Base-by-base conservation (phyloP, 2,329 filamentous ascomycete genomes). In the Hirsutella rhossiliensis region DNA sequence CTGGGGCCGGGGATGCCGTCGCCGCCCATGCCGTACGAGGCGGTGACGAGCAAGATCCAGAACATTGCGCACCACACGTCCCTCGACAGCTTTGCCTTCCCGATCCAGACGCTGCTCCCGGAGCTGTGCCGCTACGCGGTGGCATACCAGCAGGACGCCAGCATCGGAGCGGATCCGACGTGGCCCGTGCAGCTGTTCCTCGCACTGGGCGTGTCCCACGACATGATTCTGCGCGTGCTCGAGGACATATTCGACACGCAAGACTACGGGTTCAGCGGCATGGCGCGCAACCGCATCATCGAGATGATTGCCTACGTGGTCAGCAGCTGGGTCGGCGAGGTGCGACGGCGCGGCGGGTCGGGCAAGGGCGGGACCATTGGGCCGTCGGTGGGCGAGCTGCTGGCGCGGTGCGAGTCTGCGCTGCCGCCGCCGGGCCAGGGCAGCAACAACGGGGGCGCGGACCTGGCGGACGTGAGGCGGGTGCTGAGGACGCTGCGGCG, bases 81-180 rank as follows among this genome's bases (percentile, higher is more conserved):
- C 11, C 70, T 78, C 19, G 79, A 81, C 57, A 79, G 79, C 56
- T 75, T 78, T 49, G 76, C 82, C 45, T 84, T 84, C 63, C 78
- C 78, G 0, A 73, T 82, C 8, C 65, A 72, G 44, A 68, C 71
- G 2, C 66, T 84, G 1, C 67, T 84, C 11, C 76, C 76, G 0
- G 69, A 80, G 48, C 62, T 84, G 8, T 82, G 80, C 59, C 69
- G 69, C 19, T 84, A 83, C 52, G 72, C 78, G 1, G 61, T 78
- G 31, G 72, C 75, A 45, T 66, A 75, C 47, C 69, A 73, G 43
- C 76, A 79, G 52, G 76, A 81, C 50, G 68, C 67, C 2, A 72
- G 72, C 8, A 74, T 77, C 39, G 71, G 71, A 1, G 76, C 76
- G 3, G 69, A 78, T 48, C 65, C 74, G 6, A 65, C 66, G 42